These are phyloP conservation scores for Penicillium robsamsonii DNA, from an alignment of 495 filamentous ascomycete species.

Conservation along the genomic window DNA sequence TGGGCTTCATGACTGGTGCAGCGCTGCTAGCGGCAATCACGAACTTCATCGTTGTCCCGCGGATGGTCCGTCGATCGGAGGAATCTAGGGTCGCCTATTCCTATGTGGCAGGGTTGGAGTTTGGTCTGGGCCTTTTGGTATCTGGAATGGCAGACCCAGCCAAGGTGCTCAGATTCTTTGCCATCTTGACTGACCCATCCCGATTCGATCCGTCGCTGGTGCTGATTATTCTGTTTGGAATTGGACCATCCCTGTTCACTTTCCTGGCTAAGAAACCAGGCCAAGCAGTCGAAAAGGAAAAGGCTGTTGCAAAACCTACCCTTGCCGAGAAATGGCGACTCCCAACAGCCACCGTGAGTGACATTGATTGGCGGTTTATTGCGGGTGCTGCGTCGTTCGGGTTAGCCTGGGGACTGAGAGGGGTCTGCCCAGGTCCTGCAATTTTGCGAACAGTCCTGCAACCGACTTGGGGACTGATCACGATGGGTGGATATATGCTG, in stretches of 20 bases:
- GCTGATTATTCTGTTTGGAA: slow-evolving; percentile 50
- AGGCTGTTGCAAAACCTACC: slow-evolving; percentile 31
- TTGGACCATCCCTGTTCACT: slow-evolving; percentile 43
- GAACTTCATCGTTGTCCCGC: slow-evolving; percentile 32
- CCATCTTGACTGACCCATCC: slow-evolving; percentile 39
- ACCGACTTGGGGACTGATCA: slow-evolving; percentile 48
- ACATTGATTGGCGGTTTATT: slow-evolving; percentile 55
- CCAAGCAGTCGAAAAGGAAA: slow-evolving; percentile 19
- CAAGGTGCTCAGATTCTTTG: slow-evolving; percentile 56
- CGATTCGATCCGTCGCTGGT: slow-evolving; percentile 55
- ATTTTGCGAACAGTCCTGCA: slow-evolving; percentile 47
- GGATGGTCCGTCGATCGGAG: slow-evolving; percentile 27
- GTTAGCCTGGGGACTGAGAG: slow-evolving; percentile 54
- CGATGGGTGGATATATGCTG: slow-evolving; percentile 50
- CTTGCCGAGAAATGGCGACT: slow-evolving; percentile 47
- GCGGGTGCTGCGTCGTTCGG: slow-evolving; percentile 52
- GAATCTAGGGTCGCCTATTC: slow-evolving; percentile 31
- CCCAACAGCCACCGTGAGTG: slow-evolving; percentile 45
- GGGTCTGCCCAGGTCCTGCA: slow-evolving; percentile 57
- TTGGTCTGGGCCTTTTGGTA: slow-evolving; percentile 54
- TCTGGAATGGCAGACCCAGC: slow-evolving; percentile 54
- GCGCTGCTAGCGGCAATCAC: slow-evolving; percentile 34
- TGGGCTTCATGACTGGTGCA: slow-evolving; percentile 34
- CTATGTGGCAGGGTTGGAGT: slow-evolving; percentile 50
- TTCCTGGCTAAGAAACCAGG: slow-evolving; percentile 36